Percentiles rank a stretch among this genome's conserved stretches.
Evolutionary conservation across 306 rosid species (phyloP).

Genomic region (Corylus avellana): DNA sequence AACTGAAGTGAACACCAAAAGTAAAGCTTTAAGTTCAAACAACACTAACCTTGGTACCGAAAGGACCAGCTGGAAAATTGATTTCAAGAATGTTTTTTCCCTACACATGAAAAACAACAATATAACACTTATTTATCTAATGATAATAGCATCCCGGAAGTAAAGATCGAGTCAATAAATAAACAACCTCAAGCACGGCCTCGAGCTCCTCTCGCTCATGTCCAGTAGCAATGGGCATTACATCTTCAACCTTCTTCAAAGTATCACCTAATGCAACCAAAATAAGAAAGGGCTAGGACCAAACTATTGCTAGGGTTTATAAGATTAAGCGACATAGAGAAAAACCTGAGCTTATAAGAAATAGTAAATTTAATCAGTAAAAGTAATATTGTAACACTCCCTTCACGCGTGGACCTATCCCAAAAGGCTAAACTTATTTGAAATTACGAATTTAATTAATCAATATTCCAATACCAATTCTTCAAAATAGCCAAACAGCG

Average conservation of each 20-base stretch:
- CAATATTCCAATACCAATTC: neutral
- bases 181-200: constrained; percentile 39
- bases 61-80: constrained; percentile 44
- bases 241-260: constrained; percentile 35
- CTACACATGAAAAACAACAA: constrained; percentile 30
- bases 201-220: constrained; percentile 45
- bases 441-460: too few species aligned
- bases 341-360: too few species aligned
- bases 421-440: too few species aligned
- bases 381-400: too few species aligned
- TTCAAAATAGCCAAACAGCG: neutral
- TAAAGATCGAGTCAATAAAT: neutral
- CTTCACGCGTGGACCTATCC: too few species aligned
- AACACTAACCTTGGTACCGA: constrained; percentile 45
- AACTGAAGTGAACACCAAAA: neutral
- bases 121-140: neutral
- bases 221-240: constrained; percentile 40
- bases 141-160: neutral
- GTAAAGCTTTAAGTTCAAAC: neutral
- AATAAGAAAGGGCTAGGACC: neutral
- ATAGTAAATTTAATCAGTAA: too few species aligned
- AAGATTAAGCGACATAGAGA: neutral
- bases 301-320: neutral
- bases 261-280: constrained; percentile 10
- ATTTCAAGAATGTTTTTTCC: constrained; percentile 47